Percentiles rank a stretch among this genome's conserved stretches.
These are phyloP conservation scores for Besnoitia besnoiti DNA, from an alignment of 169 alveolate genomes.

Conservation along the genomic window DNA sequence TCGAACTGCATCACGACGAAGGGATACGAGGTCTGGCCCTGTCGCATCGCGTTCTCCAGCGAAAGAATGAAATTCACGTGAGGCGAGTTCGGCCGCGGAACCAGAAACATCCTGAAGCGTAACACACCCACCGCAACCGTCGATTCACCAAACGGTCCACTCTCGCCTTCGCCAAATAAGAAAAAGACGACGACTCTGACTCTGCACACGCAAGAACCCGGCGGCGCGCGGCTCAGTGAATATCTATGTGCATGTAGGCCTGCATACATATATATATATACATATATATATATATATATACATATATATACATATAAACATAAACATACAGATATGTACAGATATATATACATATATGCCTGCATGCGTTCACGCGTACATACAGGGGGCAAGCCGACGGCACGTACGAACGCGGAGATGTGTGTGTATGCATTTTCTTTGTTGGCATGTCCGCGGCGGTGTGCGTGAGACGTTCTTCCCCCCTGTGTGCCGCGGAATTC, in stretches of 20 bases:
- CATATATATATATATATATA: neutral
- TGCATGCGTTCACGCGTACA: neutral
- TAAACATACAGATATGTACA: neutral
- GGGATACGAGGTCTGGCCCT: conserved; percentile 96
- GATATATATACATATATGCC: conserved; percentile 1
- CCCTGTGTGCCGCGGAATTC: too few relatives aligned
- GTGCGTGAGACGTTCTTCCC: too few relatives aligned
- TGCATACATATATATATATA: neutral
- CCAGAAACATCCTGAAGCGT: conserved; percentile 86
- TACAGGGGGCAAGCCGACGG: too few relatives aligned
- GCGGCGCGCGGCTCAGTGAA: too few relatives aligned
- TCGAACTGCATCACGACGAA: conserved; percentile 94
- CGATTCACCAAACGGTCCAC: too few relatives aligned
- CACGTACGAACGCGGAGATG: too few relatives aligned
- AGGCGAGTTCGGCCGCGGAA: conserved; percentile 94
- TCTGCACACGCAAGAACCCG: neutral
- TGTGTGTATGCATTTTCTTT: neutral
- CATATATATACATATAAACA: neutral
- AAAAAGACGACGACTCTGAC: neutral
- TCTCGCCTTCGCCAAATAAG: too few relatives aligned
- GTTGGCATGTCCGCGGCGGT: too few relatives aligned
- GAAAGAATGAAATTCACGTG: conserved; percentile 92
- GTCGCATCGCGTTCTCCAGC: conserved; percentile 93
- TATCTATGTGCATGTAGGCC: neutral
- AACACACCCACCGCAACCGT: too few relatives aligned